These are phyloP conservation scores for Xylariaceae sp. DNA, from an alignment of 2,329 filamentous ascomycete species.

Conservation along the genomic window DNA sequence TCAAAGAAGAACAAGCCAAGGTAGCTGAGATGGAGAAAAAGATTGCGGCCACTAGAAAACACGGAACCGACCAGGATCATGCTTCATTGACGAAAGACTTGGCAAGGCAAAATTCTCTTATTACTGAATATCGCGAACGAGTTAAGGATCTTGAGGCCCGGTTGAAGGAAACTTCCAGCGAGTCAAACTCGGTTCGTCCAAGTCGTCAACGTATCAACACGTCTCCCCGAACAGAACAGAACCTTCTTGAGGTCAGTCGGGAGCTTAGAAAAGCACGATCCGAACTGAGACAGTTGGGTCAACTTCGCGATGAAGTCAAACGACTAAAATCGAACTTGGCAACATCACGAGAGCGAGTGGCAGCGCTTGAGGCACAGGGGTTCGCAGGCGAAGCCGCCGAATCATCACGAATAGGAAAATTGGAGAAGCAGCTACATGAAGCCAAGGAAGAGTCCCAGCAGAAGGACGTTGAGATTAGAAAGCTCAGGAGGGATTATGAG, in stretches of 20 bases:
- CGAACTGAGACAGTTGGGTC: constrained; percentile 59
- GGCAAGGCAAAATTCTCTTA: constrained; percentile 63
- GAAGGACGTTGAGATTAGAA: constrained; percentile 58
- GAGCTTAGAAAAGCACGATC: constrained; percentile 62
- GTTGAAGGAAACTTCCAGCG: constrained; percentile 51
- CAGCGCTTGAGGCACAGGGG: constrained; percentile 47
- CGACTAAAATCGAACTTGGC: constrained; percentile 58
- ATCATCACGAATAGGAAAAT: constrained; percentile 45
- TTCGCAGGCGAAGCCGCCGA: constrained; percentile 35
- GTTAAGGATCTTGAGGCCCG: constrained; percentile 64
- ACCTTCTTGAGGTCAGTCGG: constrained; percentile 58
- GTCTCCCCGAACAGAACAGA: constrained; percentile 59
- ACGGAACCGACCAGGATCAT: constrained; percentile 52
- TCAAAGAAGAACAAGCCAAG: constrained; percentile 72
- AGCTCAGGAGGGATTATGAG: constrained; percentile 60
- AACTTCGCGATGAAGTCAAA: constrained; percentile 60
- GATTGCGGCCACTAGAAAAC: constrained; percentile 50
- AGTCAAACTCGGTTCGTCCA: constrained; percentile 41
- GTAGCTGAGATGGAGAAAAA: constrained; percentile 69
- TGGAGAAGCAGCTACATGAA: constrained; percentile 52
- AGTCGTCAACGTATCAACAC: constrained; percentile 48
- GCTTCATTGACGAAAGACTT: constrained; percentile 60
- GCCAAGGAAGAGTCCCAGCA: constrained; percentile 52
- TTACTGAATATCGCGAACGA: constrained; percentile 63
- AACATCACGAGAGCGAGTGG: constrained; percentile 53